Base-by-base conservation (phyloP, 805 yeast genomes). In the Wickerhamomyces strasburgensis region DNA sequence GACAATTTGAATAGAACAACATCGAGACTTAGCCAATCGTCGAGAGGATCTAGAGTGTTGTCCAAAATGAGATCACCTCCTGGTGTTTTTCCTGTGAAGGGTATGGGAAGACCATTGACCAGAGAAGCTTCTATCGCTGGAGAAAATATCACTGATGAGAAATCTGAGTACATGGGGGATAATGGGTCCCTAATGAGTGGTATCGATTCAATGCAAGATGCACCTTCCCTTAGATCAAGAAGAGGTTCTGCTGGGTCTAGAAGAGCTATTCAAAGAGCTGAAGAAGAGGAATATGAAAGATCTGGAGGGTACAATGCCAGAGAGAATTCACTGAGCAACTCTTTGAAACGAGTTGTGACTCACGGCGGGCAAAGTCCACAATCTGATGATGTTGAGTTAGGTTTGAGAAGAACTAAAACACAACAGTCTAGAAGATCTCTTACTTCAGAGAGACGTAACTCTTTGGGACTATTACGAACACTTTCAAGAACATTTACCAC, bases 31-130 rank as follows among this genome's bases (percentile, higher is more conserved):
- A n/a, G n/a, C n/a, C n/a, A n/a, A n/a, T n/a, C n/a, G n/a, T n/a
- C n/a, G n/a, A n/a, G n/a, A n/a, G n/a, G n/a, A n/a, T n/a, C n/a
- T n/a, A n/a, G n/a, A n/a, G n/a, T n/a, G n/a, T n/a, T n/a, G n/a
- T 8, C 39, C 19, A 4, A 44, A 6, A 36, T 60, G 5, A 59
- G 74, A 44, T 80, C 88, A 2, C 94, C 90, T 4, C 74, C 74
- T 18, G 86, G 86, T 42, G 88, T 83, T 1, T 84, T 83, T 60
- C 93, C 94, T 0, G 89, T 84, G 2, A 67, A 67, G 47, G 90
- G 85, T 2, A 82, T 84, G 90, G 88, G 85, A 1, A 67, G 65
- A 9, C 83, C 90, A 3, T 55, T 73, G 29, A 60, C 57, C 19
- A 62, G 72, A 37, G 89, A 83, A 48, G 61, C 61, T 31, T 65